These are phyloP conservation scores for Zanthoxylum bungeanum DNA, from an alignment of 345 rosid species.

Conservation along the genomic window DNA sequence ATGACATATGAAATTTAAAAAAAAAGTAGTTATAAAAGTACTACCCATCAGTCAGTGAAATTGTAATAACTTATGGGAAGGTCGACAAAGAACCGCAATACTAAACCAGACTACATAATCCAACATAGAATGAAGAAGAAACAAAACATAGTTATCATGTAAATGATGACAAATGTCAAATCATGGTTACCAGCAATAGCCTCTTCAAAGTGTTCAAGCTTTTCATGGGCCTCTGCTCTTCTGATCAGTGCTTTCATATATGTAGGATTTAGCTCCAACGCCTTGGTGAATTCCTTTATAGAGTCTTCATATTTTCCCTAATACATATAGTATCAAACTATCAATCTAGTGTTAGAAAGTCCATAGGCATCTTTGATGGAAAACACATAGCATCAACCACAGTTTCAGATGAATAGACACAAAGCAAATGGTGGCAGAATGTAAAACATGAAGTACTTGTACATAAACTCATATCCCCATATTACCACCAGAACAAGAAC, in stretches of 20 bases:
- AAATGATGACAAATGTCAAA: background rate
- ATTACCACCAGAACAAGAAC: background rate
- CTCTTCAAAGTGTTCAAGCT: slow-evolving; percentile 84
- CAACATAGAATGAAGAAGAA: background rate
- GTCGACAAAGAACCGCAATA: background rate
- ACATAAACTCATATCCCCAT: background rate
- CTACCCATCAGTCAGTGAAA: slow-evolving; percentile 3
- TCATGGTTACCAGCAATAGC: slow-evolving; percentile 65
- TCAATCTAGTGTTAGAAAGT: background rate
- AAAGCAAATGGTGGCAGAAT: background rate
- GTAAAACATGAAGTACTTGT: background rate
- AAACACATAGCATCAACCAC: background rate
- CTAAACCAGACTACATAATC: background rate
- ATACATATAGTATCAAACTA: background rate
- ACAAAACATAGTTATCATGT: background rate
- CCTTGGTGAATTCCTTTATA: slow-evolving; percentile 81
- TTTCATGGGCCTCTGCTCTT: slow-evolving; percentile 90
- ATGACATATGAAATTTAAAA: background rate
- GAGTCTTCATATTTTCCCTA: slow-evolving; percentile 80
- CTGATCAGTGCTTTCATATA: slow-evolving; percentile 72
- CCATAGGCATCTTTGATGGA: background rate
- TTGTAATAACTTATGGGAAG: background rate
- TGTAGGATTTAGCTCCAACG: slow-evolving; percentile 70
- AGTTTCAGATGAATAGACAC: background rate
- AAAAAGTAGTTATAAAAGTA: background rate